Evolutionary conservation across 208 protist genomes (phyloP).

Genomic region (Blechomonas ayalai): DNA sequence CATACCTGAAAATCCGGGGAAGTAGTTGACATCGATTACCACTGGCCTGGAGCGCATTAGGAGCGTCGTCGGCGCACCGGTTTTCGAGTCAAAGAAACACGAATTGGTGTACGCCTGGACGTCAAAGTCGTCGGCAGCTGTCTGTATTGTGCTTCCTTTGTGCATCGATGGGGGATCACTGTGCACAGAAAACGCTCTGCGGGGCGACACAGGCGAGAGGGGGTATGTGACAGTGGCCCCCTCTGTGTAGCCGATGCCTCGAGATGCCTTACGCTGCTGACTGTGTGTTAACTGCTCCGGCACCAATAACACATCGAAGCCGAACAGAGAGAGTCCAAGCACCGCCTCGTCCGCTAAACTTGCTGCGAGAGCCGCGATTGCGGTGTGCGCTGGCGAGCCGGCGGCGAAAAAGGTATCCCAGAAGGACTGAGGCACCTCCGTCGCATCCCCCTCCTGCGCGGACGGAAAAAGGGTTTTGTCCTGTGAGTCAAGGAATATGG

Average conservation of each 20-base stretch:
- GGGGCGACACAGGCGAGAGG: not conserved
- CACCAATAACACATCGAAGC: constrained; percentile 77
- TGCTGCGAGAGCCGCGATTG: constrained; percentile 30
- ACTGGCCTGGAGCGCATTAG: constrained; percentile 45
- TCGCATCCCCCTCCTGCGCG: constrained; percentile 8
- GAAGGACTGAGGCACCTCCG: constrained; percentile 5
- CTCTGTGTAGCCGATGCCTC: constrained; percentile 23
- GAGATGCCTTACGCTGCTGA: constrained; percentile 10
- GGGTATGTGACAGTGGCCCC: no score
- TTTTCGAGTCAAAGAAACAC: constrained; percentile 63
- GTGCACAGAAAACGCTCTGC: constrained; percentile 2
- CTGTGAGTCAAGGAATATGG: constrained; percentile 62
- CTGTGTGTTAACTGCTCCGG: constrained; percentile 23
- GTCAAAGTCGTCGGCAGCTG: no score
- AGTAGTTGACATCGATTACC: constrained; percentile 85
- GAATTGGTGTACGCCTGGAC: constrained; percentile 3
- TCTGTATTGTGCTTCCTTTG: no score
- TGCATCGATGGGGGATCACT: no score
- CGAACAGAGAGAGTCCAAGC: constrained; percentile 59
- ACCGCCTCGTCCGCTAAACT: constrained; percentile 16
- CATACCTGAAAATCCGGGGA: constrained; percentile 71
- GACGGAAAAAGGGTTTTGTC: constrained; percentile 31
- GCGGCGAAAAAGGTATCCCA: constrained; percentile 56
- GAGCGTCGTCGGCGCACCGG: constrained; percentile 40
- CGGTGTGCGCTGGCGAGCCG: constrained; percentile 27